phyloP scores from a whole-genome alignment of 805 yeast genomes.

The Suhomyces kilbournensis region DNA sequence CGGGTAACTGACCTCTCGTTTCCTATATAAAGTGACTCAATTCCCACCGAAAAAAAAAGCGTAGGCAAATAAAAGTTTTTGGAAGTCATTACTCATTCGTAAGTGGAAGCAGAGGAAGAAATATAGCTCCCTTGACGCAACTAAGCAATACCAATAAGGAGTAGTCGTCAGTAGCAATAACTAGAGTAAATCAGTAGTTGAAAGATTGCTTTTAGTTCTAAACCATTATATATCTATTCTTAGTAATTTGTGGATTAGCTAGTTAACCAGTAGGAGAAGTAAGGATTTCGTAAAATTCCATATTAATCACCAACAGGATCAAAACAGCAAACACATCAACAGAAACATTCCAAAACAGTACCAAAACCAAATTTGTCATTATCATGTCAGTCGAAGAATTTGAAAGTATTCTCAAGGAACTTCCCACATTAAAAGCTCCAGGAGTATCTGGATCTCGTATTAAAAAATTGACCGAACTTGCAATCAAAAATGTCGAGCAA shows the following conservation, averaged over 20 bases:
- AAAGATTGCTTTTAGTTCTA: background rate
- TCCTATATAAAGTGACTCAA: conserved; percentile 2
- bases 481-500: conserved; percentile 60
- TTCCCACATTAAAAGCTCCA: conserved; percentile 66
- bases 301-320: background rate
- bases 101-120: background rate
- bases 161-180: background rate
- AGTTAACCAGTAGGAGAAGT: background rate
- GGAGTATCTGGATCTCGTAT: conserved; percentile 97
- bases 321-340: background rate
- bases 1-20: background rate
- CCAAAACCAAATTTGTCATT: background rate
- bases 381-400: conserved; percentile 46
- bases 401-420: conserved; percentile 46
- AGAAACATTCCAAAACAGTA: background rate
- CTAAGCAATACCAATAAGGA: background rate
- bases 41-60: background rate
- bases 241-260: background rate
- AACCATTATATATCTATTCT: background rate
- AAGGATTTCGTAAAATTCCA: background rate
- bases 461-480: conserved; percentile 75
- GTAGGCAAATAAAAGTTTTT: background rate
- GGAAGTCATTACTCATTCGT: background rate
- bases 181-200: conserved; percentile 1
- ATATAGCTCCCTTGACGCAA: background rate